Evolutionary conservation across 768 basidiomycete genomes (phyloP), one percentile per base, ranked within the genome.

Genomic region (Termitomyces bulborhizus): DNA sequence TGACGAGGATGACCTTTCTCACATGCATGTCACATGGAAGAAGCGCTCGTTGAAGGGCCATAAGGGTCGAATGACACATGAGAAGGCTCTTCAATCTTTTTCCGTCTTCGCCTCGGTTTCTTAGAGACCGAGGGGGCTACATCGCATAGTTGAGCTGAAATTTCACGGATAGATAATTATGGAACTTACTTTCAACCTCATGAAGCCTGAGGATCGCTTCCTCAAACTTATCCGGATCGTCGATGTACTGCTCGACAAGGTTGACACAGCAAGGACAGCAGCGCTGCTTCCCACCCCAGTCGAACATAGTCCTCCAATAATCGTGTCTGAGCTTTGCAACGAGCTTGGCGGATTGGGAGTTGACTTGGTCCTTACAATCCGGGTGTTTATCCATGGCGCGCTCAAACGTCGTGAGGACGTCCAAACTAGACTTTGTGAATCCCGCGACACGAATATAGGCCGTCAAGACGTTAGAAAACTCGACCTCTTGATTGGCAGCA

Each of bases 341-440:
- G 27, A 59, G 52, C 55, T 56, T 56, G 0, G 57, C 60, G 3
- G 55, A 57, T 46, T 50, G 42, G 3, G 53, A 60, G n/a, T 53
- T 57, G 29, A 56, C 52, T 37, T 60, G 50, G 26, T 59, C 57
- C 45, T 57, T 55, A 18, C 46, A 58, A 37, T 60, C 57, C 4
- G 62, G 59, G 18, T 62, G 57, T 40, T 62, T 62, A 43, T 58
- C 59, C 57, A 62, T 49, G 3, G 62, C 56, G 16, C 57, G 59
- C 41, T 60, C 62, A 36, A 62, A 59, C 32, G 58, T 56, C n/a
- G 50, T 57, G 3, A 62, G 39, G 16, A 46, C 60, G 6, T 62
- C 53, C 41, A 51, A 27, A 4, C 51, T 52, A 34, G 50, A 52
- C n/a, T 51, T 47, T 32, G 54, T 50, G 48, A 62, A 62, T 37